These are phyloP conservation scores for Acacia concinna DNA, from an alignment of 331 rosid genomes.

Conservation along the genomic window DNA sequence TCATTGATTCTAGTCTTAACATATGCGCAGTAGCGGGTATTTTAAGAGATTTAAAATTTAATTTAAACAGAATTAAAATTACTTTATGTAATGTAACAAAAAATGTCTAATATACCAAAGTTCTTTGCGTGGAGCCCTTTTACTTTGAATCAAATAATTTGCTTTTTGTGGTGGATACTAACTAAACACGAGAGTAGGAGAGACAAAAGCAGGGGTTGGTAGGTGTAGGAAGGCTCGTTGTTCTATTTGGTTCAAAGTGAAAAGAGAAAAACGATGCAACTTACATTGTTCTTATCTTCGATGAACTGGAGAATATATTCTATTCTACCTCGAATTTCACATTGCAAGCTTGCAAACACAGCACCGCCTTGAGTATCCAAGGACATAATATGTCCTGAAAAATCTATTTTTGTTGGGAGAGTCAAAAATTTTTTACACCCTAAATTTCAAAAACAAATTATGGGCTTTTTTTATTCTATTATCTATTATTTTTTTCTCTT, in stretches of 20 bases:
- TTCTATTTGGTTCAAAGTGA: neutral
- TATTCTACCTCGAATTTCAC: neutral
- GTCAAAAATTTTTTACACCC: no score
- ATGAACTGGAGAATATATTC: slow-evolving; percentile 3
- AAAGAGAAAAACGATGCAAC: neutral
- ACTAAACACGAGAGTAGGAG: no score
- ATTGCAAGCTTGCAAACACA: neutral
- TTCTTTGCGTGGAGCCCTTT: neutral
- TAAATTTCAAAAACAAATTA: no score
- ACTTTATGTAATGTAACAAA: neutral
- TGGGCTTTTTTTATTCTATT: no score
- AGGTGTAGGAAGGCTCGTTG: neutral
- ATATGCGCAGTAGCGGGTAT: neutral
- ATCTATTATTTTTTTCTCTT: no score
- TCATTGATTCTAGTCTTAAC: neutral
- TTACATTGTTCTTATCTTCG: slow-evolving; percentile 2
- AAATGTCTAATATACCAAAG: neutral
- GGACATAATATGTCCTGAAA: neutral
- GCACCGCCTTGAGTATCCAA: neutral
- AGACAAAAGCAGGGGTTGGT: neutral
- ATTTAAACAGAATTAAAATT: neutral
- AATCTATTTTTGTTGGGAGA: no score
- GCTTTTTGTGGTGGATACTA: neutral
- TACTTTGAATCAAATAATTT: neutral
- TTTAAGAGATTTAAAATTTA: neutral